A percentile compares a stretch with the other conserved stretches of the same genome.
These are phyloP conservation scores for Chaetothyriales sp. DNA, from an alignment of 2,329 filamentous ascomycete species.

Conservation along the genomic window DNA sequence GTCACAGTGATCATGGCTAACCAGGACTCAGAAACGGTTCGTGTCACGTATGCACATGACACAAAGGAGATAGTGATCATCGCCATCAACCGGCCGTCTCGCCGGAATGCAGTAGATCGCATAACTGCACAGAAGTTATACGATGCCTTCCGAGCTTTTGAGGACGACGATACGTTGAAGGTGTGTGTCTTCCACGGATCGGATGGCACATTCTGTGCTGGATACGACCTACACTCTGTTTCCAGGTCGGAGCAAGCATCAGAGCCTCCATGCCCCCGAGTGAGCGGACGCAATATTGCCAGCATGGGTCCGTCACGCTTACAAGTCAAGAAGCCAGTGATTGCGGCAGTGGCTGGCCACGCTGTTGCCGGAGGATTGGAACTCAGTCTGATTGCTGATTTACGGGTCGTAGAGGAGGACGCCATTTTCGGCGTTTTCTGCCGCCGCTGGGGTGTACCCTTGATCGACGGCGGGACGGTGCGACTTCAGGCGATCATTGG, in stretches of 20 bases:
- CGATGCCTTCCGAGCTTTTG: conserved; percentile 36
- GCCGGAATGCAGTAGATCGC: conserved; percentile 41
- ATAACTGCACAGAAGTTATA: conserved; percentile 37
- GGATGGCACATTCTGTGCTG: conserved; percentile 39
- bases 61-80: conserved; percentile 23
- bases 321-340: conserved; percentile 38
- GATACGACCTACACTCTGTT: conserved; percentile 32
- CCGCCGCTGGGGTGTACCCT: conserved; percentile 39
- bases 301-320: conserved; percentile 43
- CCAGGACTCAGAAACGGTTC: neutral
- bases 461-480: conserved; percentile 42
- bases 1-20: neutral
- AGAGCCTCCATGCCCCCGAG: conserved; percentile 20
- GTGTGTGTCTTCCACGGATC: conserved; percentile 39
- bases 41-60: neutral
- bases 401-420: conserved; percentile 41
- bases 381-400: conserved; percentile 39
- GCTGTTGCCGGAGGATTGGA: conserved; percentile 44
- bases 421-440: conserved; percentile 45
- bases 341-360: conserved; percentile 38
- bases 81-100: conserved; percentile 38
- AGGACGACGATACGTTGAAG: conserved; percentile 38
- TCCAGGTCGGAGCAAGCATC: conserved; percentile 1
- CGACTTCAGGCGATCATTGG: conserved; percentile 40
- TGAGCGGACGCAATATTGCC: conserved; percentile 28